A percentile compares a stretch with the other conserved stretches of the same genome.
These are phyloP conservation scores for Stenogyne calaminthoides DNA, from an alignment of 305 asterid genomes.

Conservation along the genomic window DNA sequence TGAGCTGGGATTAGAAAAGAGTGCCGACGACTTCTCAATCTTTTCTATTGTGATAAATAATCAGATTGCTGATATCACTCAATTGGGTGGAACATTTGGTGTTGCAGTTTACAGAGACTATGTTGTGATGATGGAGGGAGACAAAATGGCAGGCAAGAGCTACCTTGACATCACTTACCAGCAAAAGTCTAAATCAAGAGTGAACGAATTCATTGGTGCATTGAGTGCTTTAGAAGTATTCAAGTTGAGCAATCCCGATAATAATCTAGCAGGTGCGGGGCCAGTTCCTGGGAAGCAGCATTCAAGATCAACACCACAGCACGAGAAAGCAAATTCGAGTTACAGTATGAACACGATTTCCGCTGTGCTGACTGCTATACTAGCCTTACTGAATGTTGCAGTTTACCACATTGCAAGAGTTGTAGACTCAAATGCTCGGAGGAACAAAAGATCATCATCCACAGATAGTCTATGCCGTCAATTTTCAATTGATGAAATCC, in stretches of 20 bases:
- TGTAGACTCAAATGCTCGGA: slow-evolving; percentile 40
- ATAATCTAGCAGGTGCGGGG: slow-evolving; percentile 50
- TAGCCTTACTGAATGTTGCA: slow-evolving; percentile 48
- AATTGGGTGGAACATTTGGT: slow-evolving; percentile 37
- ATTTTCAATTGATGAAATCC: slow-evolving; percentile 60
- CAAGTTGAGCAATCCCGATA: slow-evolving; percentile 75
- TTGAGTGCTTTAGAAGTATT: slow-evolving; percentile 61
- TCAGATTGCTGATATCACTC: slow-evolving; percentile 43
- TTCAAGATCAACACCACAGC: slow-evolving; percentile 30
- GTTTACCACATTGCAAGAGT: slow-evolving; percentile 44
- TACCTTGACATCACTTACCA: slow-evolving; percentile 42
- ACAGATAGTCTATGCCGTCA: slow-evolving; percentile 48
- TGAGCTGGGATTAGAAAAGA: slow-evolving; percentile 19
- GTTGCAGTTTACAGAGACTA: slow-evolving; percentile 51
- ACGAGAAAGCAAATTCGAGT: slow-evolving; percentile 27
- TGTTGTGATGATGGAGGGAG: slow-evolving; percentile 52
- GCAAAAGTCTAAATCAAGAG: slow-evolving; percentile 31
- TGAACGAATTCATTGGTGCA: slow-evolving; percentile 28
- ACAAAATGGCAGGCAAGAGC: slow-evolving; percentile 33
- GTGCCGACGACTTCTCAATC: slow-evolving; percentile 28
- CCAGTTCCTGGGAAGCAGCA: slow-evolving; percentile 21
- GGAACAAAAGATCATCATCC: slow-evolving; percentile 32
- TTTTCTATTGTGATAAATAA: slow-evolving; percentile 44
- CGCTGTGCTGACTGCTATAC: slow-evolving; percentile 35
- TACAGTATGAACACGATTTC: slow-evolving; percentile 33